phyloP scores from a whole-genome alignment of 2,329 filamentous ascomycete species.

The Didymella exigua region DNA sequence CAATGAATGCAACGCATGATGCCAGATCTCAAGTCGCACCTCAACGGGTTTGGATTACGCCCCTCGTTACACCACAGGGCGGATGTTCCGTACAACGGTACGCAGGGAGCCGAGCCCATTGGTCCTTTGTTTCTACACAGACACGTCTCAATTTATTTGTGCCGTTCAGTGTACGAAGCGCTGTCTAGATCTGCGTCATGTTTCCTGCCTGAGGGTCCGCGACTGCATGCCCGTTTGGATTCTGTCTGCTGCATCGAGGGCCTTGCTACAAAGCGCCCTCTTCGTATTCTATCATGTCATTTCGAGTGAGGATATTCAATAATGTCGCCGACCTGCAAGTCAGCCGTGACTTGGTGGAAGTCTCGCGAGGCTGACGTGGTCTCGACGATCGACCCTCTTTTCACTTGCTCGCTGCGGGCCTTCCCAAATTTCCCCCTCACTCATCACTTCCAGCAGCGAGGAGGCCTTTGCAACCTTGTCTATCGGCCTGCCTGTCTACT shows the following conservation, averaged over 20 bases:
- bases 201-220: constrained; percentile 7
- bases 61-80: constrained; percentile 11
- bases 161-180: background rate
- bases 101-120: background rate
- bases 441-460: background rate
- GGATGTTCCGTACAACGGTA: constrained; percentile 1
- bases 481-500: constrained; percentile 30
- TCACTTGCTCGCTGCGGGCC: constrained; percentile 3
- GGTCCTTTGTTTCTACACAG: constrained; percentile 4
- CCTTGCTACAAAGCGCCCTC: background rate
- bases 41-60: constrained; percentile 9
- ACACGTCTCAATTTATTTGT: constrained; percentile 2
- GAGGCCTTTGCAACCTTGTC: background rate
- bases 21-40: background rate
- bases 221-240: background rate
- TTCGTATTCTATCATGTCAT: background rate
- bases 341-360: constrained; percentile 2
- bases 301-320: background rate
- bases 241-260: background rate
- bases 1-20: background rate
- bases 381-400: constrained; percentile 9
- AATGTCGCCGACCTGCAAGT: background rate
- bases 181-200: background rate
- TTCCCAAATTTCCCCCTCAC: constrained; percentile 1
- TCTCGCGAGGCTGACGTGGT: constrained; percentile 13